These are phyloP conservation scores for Ascobolus immersus DNA, from an alignment of 495 filamentous ascomycete species.

Conservation along the genomic window DNA sequence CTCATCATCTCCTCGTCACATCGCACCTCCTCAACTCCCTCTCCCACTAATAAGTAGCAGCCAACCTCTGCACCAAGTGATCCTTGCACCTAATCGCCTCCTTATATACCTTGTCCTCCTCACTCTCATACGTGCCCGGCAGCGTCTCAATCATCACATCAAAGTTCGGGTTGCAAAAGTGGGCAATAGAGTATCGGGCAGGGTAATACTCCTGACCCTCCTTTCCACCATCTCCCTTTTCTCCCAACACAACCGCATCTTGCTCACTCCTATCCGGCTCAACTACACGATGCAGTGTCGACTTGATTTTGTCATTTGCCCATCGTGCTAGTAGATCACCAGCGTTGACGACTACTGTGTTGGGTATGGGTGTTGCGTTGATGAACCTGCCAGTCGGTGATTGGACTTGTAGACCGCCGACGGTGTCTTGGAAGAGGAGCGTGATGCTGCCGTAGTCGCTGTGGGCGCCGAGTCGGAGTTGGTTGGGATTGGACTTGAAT, in stretches of 20 bases:
- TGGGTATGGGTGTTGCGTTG: constrained; percentile 56
- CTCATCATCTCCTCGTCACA: too few relatives aligned
- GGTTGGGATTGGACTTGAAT: constrained; percentile 39
- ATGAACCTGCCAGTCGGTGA: constrained; percentile 54
- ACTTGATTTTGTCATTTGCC: constrained; percentile 75
- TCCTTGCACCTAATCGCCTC: constrained; percentile 50
- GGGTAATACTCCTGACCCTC: constrained; percentile 25
- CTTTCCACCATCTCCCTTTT: constrained; percentile 4
- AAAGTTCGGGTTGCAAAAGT: constrained; percentile 85
- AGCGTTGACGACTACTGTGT: constrained; percentile 69
- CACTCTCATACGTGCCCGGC: constrained; percentile 53
- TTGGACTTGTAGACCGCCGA: constrained; percentile 65
- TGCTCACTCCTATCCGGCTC: constrained; percentile 37
- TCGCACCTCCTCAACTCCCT: too few relatives aligned
- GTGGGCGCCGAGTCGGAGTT: constrained; percentile 66
- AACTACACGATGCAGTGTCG: constrained; percentile 71
- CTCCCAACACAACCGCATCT: constrained; percentile 10
- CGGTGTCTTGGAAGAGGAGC: constrained; percentile 63
- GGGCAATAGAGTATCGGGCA: constrained; percentile 44
- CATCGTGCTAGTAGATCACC: constrained; percentile 72
- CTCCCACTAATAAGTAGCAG: constrained; percentile 32
- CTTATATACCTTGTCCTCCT: constrained; percentile 48
- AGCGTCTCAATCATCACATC: constrained; percentile 57
- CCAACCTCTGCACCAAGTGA: constrained; percentile 56
- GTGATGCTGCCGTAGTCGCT: constrained; percentile 78